A percentile compares a stretch with the other conserved stretches of the same genome.
phyloP scores from a whole-genome alignment of 2,329 filamentous ascomycete genomes.

The Pseudogymnoascus sp. region DNA sequence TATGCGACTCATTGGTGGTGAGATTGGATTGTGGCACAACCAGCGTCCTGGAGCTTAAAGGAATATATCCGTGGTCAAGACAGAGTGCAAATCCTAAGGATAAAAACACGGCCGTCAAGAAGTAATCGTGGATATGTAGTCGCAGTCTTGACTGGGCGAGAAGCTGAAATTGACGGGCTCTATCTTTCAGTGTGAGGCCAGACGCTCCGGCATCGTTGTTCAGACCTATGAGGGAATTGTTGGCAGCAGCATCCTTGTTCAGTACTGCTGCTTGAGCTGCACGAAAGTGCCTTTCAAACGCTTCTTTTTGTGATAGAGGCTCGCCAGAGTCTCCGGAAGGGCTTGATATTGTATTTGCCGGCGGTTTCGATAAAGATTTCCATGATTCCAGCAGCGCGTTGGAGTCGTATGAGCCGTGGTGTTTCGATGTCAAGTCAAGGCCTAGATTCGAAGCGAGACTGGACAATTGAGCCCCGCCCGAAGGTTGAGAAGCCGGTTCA shows the following conservation, averaged over 20 bases:
- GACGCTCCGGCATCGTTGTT: conserved; percentile 14
- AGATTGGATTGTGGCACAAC: conserved; percentile 17
- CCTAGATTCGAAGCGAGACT: not conserved
- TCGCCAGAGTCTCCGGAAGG: not conserved
- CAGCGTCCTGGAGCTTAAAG: conserved; percentile 29
- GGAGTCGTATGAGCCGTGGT: conserved; percentile 9
- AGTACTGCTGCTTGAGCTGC: not conserved
- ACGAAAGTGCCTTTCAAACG: not conserved
- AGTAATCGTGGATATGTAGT: conserved; percentile 24
- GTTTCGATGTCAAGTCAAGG: not conserved
- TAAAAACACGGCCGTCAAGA: conserved; percentile 28
- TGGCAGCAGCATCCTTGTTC: not conserved
- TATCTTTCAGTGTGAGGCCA: conserved; percentile 19
- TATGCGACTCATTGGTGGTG: not conserved
- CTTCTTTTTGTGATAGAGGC: conserved; percentile 3
- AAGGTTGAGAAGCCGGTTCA: not conserved
- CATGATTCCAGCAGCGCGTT: conserved; percentile 15
- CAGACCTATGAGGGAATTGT: not conserved
- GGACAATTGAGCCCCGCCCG: not conserved
- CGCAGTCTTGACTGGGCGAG: not conserved
- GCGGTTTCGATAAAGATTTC: conserved; percentile 3
- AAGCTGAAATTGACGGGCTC: not conserved
- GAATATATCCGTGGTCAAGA: conserved; percentile 25
- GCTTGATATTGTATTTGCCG: not conserved
- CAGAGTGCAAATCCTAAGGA: conserved; percentile 27